Percentiles rank a stretch among this genome's conserved stretches.
Evolutionary conservation across 225 moss, liverwort and hornwort species (phyloP).

Genomic region (Sphagnum contortum): DNA sequence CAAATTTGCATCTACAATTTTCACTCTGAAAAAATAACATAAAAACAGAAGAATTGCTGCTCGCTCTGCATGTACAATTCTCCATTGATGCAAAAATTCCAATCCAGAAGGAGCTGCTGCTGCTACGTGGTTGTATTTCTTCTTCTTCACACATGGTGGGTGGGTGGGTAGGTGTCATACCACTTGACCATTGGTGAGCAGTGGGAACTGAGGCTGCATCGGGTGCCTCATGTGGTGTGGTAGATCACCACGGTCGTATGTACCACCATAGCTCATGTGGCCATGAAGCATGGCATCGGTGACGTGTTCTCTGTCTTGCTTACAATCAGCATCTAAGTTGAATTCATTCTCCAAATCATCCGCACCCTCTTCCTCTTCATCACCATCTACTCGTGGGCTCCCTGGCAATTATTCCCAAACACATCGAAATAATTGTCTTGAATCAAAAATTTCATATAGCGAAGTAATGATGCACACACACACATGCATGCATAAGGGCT

Average conservation of each 20-base stretch:
- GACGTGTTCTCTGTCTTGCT: conserved; percentile 52
- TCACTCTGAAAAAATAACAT: background rate
- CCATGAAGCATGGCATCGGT: conserved; percentile 65
- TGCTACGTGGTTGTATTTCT: background rate
- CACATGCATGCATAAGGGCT: background rate
- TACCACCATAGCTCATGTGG: conserved; percentile 73
- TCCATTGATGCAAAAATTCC: too few species aligned
- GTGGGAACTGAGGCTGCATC: conserved; percentile 66
- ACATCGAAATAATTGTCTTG: too few species aligned
- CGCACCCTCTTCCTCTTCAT: conserved; percentile 81
- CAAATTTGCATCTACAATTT: too few species aligned
- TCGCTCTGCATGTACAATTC: too few species aligned
- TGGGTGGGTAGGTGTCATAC: conserved; percentile 5
- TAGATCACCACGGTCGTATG: conserved; percentile 60
- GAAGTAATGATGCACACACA: background rate
- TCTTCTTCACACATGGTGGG: background rate
- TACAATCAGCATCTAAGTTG: conserved; percentile 59
- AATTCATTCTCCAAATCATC: conserved; percentile 89
- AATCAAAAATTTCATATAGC: background rate
- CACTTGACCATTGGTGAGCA: conserved; percentile 76
- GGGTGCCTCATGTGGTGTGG: conserved; percentile 64
- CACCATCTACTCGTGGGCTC: conserved; percentile 80
- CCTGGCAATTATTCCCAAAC: conserved; percentile 19
- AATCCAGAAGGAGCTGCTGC: too few species aligned
- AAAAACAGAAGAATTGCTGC: background rate